Percentiles rank a stretch among this genome's conserved stretches.
Evolutionary conservation across 2,329 filamentous ascomycete genomes (phyloP).

Genomic region (Beauveria scarabaeidicola): DNA sequence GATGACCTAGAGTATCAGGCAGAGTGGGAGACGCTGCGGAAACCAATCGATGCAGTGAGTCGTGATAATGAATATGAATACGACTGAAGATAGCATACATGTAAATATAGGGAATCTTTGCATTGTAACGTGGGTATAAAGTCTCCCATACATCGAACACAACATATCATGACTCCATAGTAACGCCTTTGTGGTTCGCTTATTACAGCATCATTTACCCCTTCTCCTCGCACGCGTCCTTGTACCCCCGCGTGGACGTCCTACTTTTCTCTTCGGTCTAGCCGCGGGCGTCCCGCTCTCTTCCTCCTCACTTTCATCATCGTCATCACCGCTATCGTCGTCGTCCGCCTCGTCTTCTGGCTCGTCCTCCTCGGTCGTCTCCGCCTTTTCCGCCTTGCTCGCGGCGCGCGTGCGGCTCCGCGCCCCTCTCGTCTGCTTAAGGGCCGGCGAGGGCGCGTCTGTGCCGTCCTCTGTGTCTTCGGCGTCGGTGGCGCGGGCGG

Average conservation of each 20-base stretch:
- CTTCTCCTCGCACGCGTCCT: slow-evolving; percentile 17
- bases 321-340: slow-evolving; percentile 12
- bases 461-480: slow-evolving; percentile 42
- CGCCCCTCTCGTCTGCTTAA: slow-evolving; percentile 33
- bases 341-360: slow-evolving; percentile 20
- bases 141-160: background rate
- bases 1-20: slow-evolving; percentile 26
- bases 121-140: slow-evolving; percentile 6
- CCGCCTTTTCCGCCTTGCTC: slow-evolving; percentile 18
- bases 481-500: slow-evolving; percentile 33
- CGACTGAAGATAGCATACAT: background rate
- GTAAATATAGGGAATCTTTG: background rate
- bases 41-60: background rate
- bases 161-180: background rate
- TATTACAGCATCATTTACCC: background rate
- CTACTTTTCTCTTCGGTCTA: slow-evolving; percentile 27
- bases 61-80: background rate
- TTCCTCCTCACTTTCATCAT: slow-evolving; percentile 26
- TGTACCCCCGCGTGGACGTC: slow-evolving; percentile 26
- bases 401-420: slow-evolving; percentile 36
- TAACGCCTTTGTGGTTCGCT: background rate
- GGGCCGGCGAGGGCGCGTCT: slow-evolving; percentile 26
- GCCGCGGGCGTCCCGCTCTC: slow-evolving; percentile 31
- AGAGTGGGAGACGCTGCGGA: slow-evolving; percentile 33
- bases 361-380: slow-evolving; percentile 25